Base-by-base conservation (phyloP, 139 green algal species). In the Yamagishiella unicocca region DNA sequence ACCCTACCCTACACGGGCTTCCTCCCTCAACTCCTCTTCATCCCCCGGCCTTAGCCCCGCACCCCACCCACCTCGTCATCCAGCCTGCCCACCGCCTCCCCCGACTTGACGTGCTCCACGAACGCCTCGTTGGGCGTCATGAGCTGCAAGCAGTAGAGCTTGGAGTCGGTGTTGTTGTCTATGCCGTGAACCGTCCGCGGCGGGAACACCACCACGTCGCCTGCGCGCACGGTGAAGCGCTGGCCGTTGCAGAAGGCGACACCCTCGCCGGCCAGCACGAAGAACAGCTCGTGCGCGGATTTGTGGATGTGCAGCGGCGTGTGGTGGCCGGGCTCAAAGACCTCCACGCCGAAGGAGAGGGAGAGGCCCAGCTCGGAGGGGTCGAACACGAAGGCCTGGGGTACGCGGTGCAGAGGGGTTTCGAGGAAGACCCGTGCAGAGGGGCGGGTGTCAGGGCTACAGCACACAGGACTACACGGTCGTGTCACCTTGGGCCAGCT, bases 101-200 rank as follows among this genome's bases (percentile, higher is more conserved):
- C 95, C 9, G 73, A 86, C 83, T 91, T 79, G 14, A 98, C 95
- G 88, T 95, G 94, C 81, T 98, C 94, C 24, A 96, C 92, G 93
- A 97, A 97, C n/a, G 89, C 90, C 70, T 98, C 94, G 61, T 98
- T 97, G n/a, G 96, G 96, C 45, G 95, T 75, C 96, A 98, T 98
- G 58, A 97, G 93, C 88, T 98, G 90, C 87, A 95, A 73, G 87
- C 92, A 94, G 92, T 95, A 96, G 53, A 96, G 77, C 90, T 91
- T 92, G 12, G 50, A 22, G 25, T 82, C 72, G 1, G 58, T 21
- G 0, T 71, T 54, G 84, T 96, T 96, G 88, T 98, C 95, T 4
- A 98, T 91, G 66, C 94, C 96, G 82, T 98, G 96, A 37, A 94
- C 37, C 0, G 89, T 87, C 0, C 72, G 70, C 1, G 96, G 96